phyloP scores from a whole-genome alignment of 805 yeast genomes.

The Kodamaea fukazawae region DNA sequence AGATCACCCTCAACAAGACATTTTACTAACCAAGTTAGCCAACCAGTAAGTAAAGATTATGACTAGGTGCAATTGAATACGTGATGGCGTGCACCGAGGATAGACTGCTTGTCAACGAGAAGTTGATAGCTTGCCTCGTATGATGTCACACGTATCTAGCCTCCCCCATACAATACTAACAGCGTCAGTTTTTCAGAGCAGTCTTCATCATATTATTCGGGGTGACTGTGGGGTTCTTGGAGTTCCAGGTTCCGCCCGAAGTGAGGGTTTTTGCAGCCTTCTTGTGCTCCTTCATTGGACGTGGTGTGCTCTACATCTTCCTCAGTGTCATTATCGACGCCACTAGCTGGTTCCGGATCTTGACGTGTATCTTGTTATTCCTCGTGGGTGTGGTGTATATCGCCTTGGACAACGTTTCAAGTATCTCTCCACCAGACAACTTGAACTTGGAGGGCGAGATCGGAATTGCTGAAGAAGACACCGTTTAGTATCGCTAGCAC shows the following conservation, averaged over 20 bases:
- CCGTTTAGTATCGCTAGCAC: slow-evolving; percentile 18
- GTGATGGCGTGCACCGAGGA: no score
- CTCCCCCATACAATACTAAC: slow-evolving; percentile 18
- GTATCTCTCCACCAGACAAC: slow-evolving; percentile 76
- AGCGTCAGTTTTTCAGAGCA: slow-evolving; percentile 50
- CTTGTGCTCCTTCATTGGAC: slow-evolving; percentile 68
- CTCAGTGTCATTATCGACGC: slow-evolving; percentile 41
- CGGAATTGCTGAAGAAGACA: slow-evolving; percentile 40
- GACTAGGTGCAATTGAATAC: no score
- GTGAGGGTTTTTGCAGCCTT: slow-evolving; percentile 67
- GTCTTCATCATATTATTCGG: slow-evolving; percentile 58
- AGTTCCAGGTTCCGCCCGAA: slow-evolving; percentile 55
- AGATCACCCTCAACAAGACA: slow-evolving; percentile 2
- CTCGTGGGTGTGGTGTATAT: slow-evolving; percentile 58
- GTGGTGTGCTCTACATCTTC: slow-evolving; percentile 54
- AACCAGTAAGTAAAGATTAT: slow-evolving; percentile 35
- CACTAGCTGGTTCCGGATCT: slow-evolving; percentile 52
- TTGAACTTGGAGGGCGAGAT: slow-evolving; percentile 54
- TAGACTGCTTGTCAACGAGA: no score
- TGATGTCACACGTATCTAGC: background rate
- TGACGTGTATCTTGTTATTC: slow-evolving; percentile 55
- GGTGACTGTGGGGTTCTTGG: slow-evolving; percentile 46
- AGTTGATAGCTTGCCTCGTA: no score
- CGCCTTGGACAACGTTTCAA: slow-evolving; percentile 68
- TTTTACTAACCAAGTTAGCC: slow-evolving; percentile 27